Percentiles rank a stretch among this genome's conserved stretches.
These are phyloP conservation scores for Colletotrichum filicis DNA, from an alignment of 2,329 filamentous ascomycete genomes.

Conservation along the genomic window DNA sequence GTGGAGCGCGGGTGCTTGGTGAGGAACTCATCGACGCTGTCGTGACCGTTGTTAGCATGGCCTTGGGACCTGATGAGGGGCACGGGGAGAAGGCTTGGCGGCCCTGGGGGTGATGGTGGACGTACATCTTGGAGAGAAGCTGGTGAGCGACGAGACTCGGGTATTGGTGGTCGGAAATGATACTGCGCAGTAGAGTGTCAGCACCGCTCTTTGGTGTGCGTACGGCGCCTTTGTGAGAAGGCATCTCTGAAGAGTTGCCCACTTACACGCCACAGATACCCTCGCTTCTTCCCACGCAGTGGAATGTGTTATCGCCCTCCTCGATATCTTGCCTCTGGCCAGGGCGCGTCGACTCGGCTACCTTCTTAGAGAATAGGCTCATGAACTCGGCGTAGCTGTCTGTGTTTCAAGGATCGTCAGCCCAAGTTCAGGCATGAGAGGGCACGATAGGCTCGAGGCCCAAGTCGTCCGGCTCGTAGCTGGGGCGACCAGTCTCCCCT, in stretches of 20 bases:
- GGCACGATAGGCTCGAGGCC: too few relatives aligned
- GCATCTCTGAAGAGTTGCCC: neutral
- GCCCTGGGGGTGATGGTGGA: neutral
- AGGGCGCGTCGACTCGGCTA: conserved; percentile 85
- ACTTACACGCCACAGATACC: conserved; percentile 73
- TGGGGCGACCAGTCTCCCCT: neutral
- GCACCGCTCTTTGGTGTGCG: neutral
- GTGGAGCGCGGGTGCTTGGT: conserved; percentile 76
- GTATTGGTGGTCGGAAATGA: conserved; percentile 82
- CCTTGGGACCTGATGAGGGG: neutral
- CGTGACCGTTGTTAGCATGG: neutral
- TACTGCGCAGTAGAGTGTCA: conserved; percentile 43
- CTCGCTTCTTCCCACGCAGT: conserved; percentile 80
- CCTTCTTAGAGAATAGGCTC: conserved; percentile 86
- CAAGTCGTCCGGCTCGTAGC: neutral
- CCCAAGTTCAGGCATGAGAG: neutral
- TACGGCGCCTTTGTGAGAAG: neutral
- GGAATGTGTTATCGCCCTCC: conserved; percentile 83
- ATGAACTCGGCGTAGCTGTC: conserved; percentile 66
- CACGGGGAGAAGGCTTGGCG: neutral
- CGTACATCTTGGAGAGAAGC: conserved; percentile 75
- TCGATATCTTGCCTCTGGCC: conserved; percentile 88
- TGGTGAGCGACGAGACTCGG: conserved; percentile 85
- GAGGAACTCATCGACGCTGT: conserved; percentile 82
- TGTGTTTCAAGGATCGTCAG: conserved; percentile 10